Evolutionary conservation across 768 basidiomycete genomes (phyloP).

Genomic region (Roridomyces roridus): DNA sequence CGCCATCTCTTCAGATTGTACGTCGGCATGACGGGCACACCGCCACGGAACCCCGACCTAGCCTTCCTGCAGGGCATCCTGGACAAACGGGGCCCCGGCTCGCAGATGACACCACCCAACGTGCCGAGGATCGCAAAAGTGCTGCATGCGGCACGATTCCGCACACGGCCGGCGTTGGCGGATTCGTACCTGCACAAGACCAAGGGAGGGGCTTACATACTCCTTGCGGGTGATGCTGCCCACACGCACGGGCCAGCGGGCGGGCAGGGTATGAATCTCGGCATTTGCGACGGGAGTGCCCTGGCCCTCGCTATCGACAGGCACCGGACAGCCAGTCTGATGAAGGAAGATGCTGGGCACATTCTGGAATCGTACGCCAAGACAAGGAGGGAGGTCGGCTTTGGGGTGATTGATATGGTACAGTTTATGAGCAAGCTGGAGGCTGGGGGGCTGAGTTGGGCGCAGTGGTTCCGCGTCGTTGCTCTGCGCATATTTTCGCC

Average conservation of each 20-base stretch:
- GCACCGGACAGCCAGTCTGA: conserved; percentile 22
- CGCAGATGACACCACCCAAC: background rate
- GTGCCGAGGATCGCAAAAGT: conserved; percentile 7
- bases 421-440: conserved; percentile 30
- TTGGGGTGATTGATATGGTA: conserved; percentile 40
- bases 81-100: conserved; percentile 12
- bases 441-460: conserved; percentile 17
- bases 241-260: conserved; percentile 13
- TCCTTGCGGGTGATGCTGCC: conserved; percentile 11
- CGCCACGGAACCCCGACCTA: conserved; percentile 8
- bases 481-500: conserved; percentile 6
- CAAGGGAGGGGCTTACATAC: background rate
- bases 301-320: conserved; percentile 40
- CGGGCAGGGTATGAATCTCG: conserved; percentile 17
- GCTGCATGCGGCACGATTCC: background rate
- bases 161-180: background rate
- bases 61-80: conserved; percentile 15
- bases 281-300: conserved; percentile 27
- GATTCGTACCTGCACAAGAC: background rate
- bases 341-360: conserved; percentile 19
- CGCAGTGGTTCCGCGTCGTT: background rate
- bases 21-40: conserved; percentile 12
- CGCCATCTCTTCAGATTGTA: conserved; percentile 11
- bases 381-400: conserved; percentile 35
- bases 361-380: conserved; percentile 34